Base-by-base conservation (phyloP, 257 asterid species). In the Ehretia macrophylla region DNA sequence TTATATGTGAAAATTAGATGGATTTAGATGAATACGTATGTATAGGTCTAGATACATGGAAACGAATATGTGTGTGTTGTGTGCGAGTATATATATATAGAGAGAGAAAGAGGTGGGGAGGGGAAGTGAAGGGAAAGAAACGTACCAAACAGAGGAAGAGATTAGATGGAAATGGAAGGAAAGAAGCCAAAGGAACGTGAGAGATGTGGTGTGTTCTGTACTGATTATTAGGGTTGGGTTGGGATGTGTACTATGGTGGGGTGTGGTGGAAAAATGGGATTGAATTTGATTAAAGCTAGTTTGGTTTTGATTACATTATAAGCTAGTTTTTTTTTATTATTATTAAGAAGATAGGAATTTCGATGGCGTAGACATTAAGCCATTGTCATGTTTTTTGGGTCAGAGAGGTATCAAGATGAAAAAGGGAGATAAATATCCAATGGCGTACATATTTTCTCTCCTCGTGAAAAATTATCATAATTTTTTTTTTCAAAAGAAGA, bases 101-200 rank as follows among this genome's bases (percentile, higher is more conserved):
- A 0, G 19, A 55, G 20, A 55, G 13, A 17, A 8, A 20, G 11
- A 56, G 32, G 32, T 17, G 23, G 23, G 16, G 47, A 3, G 47
- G 47, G 47, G 47, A 42, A 42, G 47, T 42, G 47, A 42, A 14
- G 16, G 47, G 47, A 42, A 42, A 42, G 47, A 42, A 42, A 42
- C 47, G 47, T 42, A 42, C 47, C 47, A 42, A 42, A 42, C 47
- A 11, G 47, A 42, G 12, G 47, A 42, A 14, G 47, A 37, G 42
- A 38, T 32, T 21, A 56, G 32, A 56, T 37, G 61, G 21, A 56
- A 56, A 56, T 19, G 48, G 42, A 10, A 56, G 32, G 42, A 45
- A 22, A 20, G 46, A 55, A 55, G 48, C 61, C 21, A 56, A 32
- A 38, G 27, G 27, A 56, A 56, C 47, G 47, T 42, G 47, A 42